Percentiles rank a stretch among this genome's conserved stretches.
Evolutionary conservation across 169 alveolate species (phyloP).

Genomic region (Cryptosporidium tyzzeri): DNA sequence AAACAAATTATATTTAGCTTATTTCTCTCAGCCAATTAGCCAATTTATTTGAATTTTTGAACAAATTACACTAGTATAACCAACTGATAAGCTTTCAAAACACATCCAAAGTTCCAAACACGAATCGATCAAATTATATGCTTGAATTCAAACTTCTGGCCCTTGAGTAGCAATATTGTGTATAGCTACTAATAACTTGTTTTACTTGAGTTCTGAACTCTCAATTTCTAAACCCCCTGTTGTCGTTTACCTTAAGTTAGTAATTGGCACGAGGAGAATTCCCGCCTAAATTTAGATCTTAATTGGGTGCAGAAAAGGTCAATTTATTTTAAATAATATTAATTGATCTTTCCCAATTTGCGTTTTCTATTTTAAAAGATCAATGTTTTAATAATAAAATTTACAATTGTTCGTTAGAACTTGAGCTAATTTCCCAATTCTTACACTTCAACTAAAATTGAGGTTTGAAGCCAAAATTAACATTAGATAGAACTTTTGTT

Average conservation of each 20-base stretch:
- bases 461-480: no score
- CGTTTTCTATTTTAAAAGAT: not conserved
- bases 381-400: no score
- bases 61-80: not conserved
- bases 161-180: not conserved
- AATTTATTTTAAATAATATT: not conserved
- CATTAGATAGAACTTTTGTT: conserved; percentile 18
- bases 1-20: not conserved
- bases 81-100: not conserved
- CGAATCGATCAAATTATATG: not conserved
- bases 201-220: not conserved
- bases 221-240: conserved; percentile 1
- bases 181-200: not conserved
- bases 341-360: not conserved
- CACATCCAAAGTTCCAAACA: not conserved
- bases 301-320: conserved; percentile 47
- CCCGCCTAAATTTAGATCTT: conserved; percentile 66
- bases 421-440: not conserved
- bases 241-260: conserved; percentile 4
- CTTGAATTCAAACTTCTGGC: not conserved
- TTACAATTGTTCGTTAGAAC: not conserved
- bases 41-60: not conserved
- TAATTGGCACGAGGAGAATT: not conserved
- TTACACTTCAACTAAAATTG: not conserved
- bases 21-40: not conserved